Evolutionary conservation across 345 rosid genomes (phyloP).

Genomic region (Anastatica hierochuntica): DNA sequence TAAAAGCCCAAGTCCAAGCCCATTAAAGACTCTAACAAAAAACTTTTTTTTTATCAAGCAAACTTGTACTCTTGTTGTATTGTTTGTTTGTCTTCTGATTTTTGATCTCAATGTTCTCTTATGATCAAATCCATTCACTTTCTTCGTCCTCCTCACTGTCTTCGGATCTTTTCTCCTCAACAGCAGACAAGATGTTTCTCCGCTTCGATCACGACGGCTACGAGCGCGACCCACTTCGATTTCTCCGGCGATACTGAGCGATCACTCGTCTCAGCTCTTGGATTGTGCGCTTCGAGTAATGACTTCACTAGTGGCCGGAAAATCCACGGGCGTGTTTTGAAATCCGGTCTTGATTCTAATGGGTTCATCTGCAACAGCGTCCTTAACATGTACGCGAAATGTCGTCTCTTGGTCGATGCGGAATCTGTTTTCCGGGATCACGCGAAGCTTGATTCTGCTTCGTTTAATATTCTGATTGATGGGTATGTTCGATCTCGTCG

Average conservation of each 20-base stretch:
- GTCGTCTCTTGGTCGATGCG: slow-evolving; percentile 46
- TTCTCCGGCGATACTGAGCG: slow-evolving; percentile 28
- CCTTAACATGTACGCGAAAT: slow-evolving; percentile 65
- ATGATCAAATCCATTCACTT: slow-evolving; percentile 33
- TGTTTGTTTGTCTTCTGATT: too few species aligned
- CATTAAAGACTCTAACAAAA: too few species aligned
- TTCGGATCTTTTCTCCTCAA: too few species aligned
- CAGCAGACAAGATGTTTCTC: slow-evolving; percentile 36
- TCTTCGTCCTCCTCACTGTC: slow-evolving; percentile 20
- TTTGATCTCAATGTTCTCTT: slow-evolving; percentile 34
- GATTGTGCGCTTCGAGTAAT: slow-evolving; percentile 34
- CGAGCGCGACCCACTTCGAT: slow-evolving; percentile 6
- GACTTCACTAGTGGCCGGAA: slow-evolving; percentile 36
- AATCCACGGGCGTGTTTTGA: slow-evolving; percentile 43
- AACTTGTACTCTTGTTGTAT: too few species aligned
- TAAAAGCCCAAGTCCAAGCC: too few species aligned
- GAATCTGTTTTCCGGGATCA: slow-evolving; percentile 31
- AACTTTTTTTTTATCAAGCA: too few species aligned
- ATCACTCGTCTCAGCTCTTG: slow-evolving; percentile 48
- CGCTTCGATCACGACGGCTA: slow-evolving; percentile 8
- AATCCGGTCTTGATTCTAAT: slow-evolving; percentile 52
- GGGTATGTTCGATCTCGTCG: slow-evolving; percentile 42
- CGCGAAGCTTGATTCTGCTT: slow-evolving; percentile 34
- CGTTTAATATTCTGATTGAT: slow-evolving; percentile 58
- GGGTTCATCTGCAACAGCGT: slow-evolving; percentile 56